Evolutionary conservation across 2,329 filamentous ascomycete genomes (phyloP).

Genomic region (Colletotrichum kahawae): DNA sequence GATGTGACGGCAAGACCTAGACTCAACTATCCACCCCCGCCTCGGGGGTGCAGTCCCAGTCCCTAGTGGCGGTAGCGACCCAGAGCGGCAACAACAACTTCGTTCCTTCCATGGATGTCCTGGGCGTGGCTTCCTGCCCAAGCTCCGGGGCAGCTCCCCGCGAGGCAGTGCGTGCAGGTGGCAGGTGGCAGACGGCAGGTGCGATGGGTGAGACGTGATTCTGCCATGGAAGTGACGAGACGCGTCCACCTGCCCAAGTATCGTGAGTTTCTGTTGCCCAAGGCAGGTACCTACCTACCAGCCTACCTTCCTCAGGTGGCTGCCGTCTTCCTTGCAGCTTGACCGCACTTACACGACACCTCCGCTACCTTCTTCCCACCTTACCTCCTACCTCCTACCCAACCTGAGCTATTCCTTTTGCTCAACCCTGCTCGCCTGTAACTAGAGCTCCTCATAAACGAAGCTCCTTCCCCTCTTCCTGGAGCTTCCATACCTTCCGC

Average conservation of each 20-base stretch:
- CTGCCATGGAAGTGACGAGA: not conserved
- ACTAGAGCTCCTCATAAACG: not conserved
- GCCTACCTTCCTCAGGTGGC: not conserved
- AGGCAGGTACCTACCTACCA: not conserved
- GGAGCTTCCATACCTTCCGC: not conserved
- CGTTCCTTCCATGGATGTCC: not conserved
- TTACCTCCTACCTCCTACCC: not conserved
- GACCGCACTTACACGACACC: not conserved
- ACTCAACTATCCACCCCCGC: conserved; percentile 6
- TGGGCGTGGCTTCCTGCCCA: conserved; percentile 2
- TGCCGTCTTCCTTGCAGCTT: not conserved
- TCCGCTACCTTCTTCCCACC: not conserved
- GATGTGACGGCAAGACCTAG: not conserved
- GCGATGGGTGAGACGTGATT: not conserved
- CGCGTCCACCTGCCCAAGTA: conserved; percentile 6
- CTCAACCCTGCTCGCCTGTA: not conserved
- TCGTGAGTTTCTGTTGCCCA: not conserved
- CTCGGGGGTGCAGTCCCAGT: not conserved
- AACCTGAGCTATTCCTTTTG: not conserved
- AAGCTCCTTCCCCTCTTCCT: not conserved
- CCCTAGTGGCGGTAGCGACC: not conserved
- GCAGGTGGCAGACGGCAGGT: not conserved
- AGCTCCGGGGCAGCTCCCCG: conserved; percentile 13
- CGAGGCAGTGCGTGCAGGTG: conserved; percentile 10
- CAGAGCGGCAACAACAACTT: not conserved